Evolutionary conservation across 805 yeast species (phyloP), one percentile per base, ranked within the genome.

Genomic region (Grigorovia transvaalensis): DNA sequence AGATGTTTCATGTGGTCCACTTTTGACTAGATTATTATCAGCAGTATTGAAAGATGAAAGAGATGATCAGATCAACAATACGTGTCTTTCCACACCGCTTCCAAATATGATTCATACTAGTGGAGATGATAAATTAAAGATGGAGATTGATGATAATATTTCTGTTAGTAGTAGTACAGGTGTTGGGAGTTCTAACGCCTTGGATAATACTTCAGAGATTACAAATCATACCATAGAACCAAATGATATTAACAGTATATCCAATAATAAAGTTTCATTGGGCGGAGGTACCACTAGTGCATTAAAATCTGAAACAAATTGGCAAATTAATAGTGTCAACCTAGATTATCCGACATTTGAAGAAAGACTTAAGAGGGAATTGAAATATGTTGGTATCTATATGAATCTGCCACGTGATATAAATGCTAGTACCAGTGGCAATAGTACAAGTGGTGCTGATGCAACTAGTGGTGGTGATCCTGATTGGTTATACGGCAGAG

Each of bases 331-430:
- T 19, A 70, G 67, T 51, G 59, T 68, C 5, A 75, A 69, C 62
- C 74, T 79, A 2, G 96, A 88, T 60, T 93, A 88, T 65, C 77
- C 77, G 44, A 76, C 90, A 1, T 76, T 93, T 41, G 99, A 93
- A 62, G 96, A 91, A 58, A 71, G 98, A 41, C 71, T 93, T 52
- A 85, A 87, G 64, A 75, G 96, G 47, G 99, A 93, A 65, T 73
- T 93, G 59, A 82, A 86, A 57, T 88, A 85, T 63, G 88, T 93
- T 52, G 99, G 99, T 0, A 88, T 93, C 2, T 83, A 88, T 61
- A 80, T 83, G 81, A 85, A 84, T 54, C 47, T 70, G 42, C 69
- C 71, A 4, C 62, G 60, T 51, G 68, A 63, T 53, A 69, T 66
- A 18, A 64, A 61, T 46, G n/a, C 42, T 15, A 38, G 15, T 15